phyloP scores from a whole-genome alignment of 75 land plant genomes.

The Azolla pinnata region DNA sequence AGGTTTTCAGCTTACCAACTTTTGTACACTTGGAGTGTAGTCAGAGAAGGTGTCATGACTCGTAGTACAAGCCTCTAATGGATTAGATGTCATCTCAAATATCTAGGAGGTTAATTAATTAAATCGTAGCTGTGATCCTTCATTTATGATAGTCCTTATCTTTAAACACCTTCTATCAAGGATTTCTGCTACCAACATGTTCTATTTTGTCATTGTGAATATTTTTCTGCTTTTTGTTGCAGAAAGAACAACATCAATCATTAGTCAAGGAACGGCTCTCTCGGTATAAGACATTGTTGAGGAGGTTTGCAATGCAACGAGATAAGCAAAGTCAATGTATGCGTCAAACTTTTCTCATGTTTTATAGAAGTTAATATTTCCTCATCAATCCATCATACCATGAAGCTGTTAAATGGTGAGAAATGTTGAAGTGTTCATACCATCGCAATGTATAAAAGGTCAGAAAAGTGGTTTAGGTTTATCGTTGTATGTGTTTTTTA shows the following conservation, averaged over 20 bases:
- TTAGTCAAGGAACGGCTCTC: not conserved
- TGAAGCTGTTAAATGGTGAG: not conserved
- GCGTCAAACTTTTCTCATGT: not conserved
- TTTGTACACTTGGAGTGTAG: too few species aligned
- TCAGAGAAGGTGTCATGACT: too few species aligned
- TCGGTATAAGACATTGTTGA: conserved; percentile 17
- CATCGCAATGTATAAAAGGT: not conserved
- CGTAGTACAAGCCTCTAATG: too few species aligned
- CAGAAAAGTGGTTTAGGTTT: not conserved
- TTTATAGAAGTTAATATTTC: not conserved
- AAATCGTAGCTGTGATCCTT: not conserved
- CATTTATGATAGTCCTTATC: not conserved
- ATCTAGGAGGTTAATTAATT: not conserved
- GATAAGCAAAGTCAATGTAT: conserved; percentile 30
- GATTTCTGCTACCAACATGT: not conserved
- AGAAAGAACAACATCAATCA: not conserved
- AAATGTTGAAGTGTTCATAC: not conserved
- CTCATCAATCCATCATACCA: not conserved
- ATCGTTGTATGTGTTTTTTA: too few species aligned
- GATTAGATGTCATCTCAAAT: too few species aligned
- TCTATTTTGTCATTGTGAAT: not conserved
- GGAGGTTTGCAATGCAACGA: conserved; percentile 11
- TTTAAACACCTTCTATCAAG: not conserved
- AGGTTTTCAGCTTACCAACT: too few species aligned
- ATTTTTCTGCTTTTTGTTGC: not conserved